Evolutionary conservation across 345 rosid species (phyloP), one percentile per base, ranked within the genome.

Genomic region (Heritiera fomes): DNA sequence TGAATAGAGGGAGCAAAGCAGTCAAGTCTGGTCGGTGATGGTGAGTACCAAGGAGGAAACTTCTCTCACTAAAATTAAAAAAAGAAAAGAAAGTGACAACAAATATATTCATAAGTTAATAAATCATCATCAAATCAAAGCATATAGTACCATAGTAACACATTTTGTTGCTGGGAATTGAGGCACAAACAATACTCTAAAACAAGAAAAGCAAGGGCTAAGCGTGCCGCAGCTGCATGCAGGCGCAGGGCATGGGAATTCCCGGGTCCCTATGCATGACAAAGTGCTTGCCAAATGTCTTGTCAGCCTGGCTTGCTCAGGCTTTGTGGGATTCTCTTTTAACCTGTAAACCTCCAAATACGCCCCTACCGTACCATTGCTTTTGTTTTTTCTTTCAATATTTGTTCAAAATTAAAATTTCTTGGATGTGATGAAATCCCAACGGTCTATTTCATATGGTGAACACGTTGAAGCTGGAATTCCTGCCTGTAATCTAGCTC

Each of bases 321-420:
- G 80, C 85, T 80, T 85, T 82, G 67, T 56, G 71, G 69, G 85
- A 82, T 82, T 85, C 82, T 78, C 78, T 49, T 70, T 67, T 56
- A 61, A 68, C 71, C 80, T 28, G 64, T 23, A 66, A 73, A 46
- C 52, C 6, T 78, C 18, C 75, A 71, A 71, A 55, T 65, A 43
- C 41, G 28, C 53, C 73, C 67, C 53, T 1, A 12, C 30, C 6
- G 11, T 61, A 12, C 7, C 40, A 12, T 63, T 13, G 45, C 45
- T 58, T 58, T 23, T 58, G 62, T 8, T 62, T 66, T 15, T 10
- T 4, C 23, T 12, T 47, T 69, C 12, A 23, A 23, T 23, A 8
- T 17, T 69, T 58, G 8, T n/a, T 58, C 9, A 17, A 55, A n/a
- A 8, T 58, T 7, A 59, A 20, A 20, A 59, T 23, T 60, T 5